These are phyloP conservation scores for Fusarium verrucosum DNA, from an alignment of 2,329 filamentous ascomycete species.

Conservation along the genomic window DNA sequence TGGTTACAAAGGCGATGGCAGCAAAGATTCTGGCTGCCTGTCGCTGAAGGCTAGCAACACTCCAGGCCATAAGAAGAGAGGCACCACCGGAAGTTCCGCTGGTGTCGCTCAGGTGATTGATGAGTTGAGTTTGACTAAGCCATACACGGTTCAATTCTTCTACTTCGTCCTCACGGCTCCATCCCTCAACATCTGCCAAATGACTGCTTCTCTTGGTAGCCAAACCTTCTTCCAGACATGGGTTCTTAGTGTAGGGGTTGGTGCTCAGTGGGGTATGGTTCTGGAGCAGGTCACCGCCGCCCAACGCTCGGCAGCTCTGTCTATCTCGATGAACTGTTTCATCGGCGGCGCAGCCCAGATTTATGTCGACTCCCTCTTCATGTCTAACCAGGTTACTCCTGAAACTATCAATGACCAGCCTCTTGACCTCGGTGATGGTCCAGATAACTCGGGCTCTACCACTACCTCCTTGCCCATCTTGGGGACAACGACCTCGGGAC, in stretches of 20 bases:
- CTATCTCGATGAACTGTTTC: slow-evolving; percentile 4
- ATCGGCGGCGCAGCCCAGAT: slow-evolving; percentile 9
- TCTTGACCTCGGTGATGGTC: slow-evolving; percentile 19
- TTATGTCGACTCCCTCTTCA: slow-evolving; percentile 31
- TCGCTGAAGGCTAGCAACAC: not conserved
- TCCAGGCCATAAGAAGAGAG: not conserved
- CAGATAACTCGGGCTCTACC: not conserved
- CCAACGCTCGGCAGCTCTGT: not conserved
- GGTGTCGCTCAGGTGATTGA: slow-evolving; percentile 8
- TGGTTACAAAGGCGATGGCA: slow-evolving; percentile 5
- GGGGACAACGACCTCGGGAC: not conserved
- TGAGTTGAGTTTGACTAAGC: not conserved
- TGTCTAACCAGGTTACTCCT: slow-evolving; percentile 30
- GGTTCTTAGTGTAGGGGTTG: not conserved
- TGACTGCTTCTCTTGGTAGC: slow-evolving; percentile 21
- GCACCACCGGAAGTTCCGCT: not conserved
- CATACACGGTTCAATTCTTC: slow-evolving; percentile 31
- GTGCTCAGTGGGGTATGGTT: slow-evolving; percentile 2
- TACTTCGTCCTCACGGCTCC: not conserved
- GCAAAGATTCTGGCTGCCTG: slow-evolving; percentile 6
- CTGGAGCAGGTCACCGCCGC: not conserved
- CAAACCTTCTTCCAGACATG: slow-evolving; percentile 1
- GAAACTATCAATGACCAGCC: slow-evolving; percentile 15
- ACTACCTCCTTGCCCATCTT: not conserved
- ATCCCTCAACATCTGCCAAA: slow-evolving; percentile 4